Evolutionary conservation across 2,329 filamentous ascomycete genomes (phyloP).

Genomic region (Chalara sp.): DNA sequence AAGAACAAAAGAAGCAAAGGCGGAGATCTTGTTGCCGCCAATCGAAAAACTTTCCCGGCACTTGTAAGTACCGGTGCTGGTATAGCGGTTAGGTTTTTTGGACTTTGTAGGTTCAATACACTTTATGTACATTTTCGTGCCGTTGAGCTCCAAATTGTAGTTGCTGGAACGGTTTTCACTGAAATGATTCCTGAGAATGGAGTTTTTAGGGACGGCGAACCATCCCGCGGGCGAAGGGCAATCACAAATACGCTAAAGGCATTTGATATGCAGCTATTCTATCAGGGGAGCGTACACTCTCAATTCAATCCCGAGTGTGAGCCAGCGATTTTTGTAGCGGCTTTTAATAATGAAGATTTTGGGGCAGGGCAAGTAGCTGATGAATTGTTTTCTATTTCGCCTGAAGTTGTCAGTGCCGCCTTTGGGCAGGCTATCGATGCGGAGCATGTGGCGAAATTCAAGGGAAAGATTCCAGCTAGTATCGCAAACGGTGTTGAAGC

Average conservation of each 20-base stretch:
- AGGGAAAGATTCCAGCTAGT: constrained; percentile 37
- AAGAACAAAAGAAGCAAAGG: neutral
- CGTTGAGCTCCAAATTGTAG: constrained; percentile 46
- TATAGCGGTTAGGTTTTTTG: constrained; percentile 45
- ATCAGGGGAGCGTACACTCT: constrained; percentile 46
- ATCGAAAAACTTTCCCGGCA: constrained; percentile 50
- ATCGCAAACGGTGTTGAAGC: constrained; percentile 45
- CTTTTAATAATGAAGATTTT: constrained; percentile 43
- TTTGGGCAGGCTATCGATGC: constrained; percentile 40
- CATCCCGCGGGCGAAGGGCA: constrained; percentile 31
- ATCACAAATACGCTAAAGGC: constrained; percentile 33
- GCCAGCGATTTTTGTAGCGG: constrained; percentile 41
- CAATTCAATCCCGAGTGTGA: constrained; percentile 50
- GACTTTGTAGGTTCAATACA: constrained; percentile 49
- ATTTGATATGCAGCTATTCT: constrained; percentile 47
- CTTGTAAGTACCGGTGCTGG: constrained; percentile 44
- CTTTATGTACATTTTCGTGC: constrained; percentile 49
- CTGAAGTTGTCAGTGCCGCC: constrained; percentile 39
- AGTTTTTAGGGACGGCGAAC: constrained; percentile 28
- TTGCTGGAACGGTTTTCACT: constrained; percentile 40
- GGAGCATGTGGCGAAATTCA: constrained; percentile 39
- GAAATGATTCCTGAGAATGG: constrained; percentile 49
- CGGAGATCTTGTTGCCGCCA: constrained; percentile 29
- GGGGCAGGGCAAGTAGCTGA: constrained; percentile 45
- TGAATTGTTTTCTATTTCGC: constrained; percentile 40